Evolutionary conservation across 805 yeast species (phyloP).

Genomic region (Barnettozyma wickerhamii): DNA sequence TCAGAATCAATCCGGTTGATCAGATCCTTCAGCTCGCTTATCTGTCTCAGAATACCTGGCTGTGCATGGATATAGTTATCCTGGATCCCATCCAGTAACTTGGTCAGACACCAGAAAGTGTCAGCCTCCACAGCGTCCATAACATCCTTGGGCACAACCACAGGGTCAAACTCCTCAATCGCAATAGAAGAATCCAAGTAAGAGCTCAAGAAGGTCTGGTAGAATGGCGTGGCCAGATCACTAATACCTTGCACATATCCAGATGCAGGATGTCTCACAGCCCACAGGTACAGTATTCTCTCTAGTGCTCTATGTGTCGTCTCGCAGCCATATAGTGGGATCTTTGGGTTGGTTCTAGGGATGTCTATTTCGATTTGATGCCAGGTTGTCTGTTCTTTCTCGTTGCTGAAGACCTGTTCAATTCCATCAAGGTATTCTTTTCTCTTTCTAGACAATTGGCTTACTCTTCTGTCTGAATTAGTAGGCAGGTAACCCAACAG

Average conservation of each 20-base stretch:
- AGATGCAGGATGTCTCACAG: slow-evolving; percentile 93
- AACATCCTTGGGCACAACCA: slow-evolving; percentile 51
- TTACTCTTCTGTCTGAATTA: slow-evolving; percentile 67
- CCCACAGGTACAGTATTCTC: slow-evolving; percentile 86
- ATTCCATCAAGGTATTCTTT: slow-evolving; percentile 81
- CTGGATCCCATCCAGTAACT: slow-evolving; percentile 88
- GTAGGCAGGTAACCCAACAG: slow-evolving; percentile 88
- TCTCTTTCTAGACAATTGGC: slow-evolving; percentile 72
- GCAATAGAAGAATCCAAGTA: slow-evolving; percentile 48
- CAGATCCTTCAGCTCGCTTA: slow-evolving; percentile 69
- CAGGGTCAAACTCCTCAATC: slow-evolving; percentile 61
- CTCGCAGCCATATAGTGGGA: slow-evolving; percentile 63
- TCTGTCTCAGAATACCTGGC: slow-evolving; percentile 94
- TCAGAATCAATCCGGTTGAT: slow-evolving; percentile 76
- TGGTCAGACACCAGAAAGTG: slow-evolving; percentile 93
- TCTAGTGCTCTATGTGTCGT: slow-evolving; percentile 78
- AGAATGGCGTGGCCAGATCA: slow-evolving; percentile 90
- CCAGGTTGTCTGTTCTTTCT: slow-evolving; percentile 76
- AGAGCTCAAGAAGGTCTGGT: slow-evolving; percentile 73
- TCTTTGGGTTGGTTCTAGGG: slow-evolving; percentile 87
- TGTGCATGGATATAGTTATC: slow-evolving; percentile 98
- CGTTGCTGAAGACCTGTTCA: slow-evolving; percentile 50
- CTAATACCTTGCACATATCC: slow-evolving; percentile 98
- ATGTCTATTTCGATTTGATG: slow-evolving; percentile 95
- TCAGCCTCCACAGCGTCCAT: slow-evolving; percentile 83